phyloP scores from a whole-genome alignment of 2,329 filamentous ascomycete genomes.

The Bipolaris gigantea region DNA sequence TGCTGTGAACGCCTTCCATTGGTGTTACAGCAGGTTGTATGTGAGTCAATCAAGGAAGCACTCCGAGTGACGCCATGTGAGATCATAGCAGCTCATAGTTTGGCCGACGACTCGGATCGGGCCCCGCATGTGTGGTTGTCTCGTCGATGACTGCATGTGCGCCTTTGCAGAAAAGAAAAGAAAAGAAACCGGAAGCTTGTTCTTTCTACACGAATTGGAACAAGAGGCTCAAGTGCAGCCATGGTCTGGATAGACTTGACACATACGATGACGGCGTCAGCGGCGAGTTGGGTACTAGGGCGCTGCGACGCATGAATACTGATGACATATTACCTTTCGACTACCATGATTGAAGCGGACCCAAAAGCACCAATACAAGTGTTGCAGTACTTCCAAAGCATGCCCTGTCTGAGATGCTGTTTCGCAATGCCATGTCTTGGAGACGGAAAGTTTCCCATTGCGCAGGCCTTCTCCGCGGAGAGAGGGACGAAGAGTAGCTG shows the following conservation, averaged over 20 bases:
- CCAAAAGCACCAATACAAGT: not conserved
- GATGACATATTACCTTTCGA: not conserved
- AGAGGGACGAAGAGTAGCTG: slow-evolving; percentile 4
- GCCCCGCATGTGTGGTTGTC: not conserved
- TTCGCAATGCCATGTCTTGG: slow-evolving; percentile 7
- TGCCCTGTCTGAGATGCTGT: not conserved
- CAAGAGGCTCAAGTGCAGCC: not conserved
- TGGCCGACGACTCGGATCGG: not conserved
- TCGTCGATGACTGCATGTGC: slow-evolving; percentile 8
- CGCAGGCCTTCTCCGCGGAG: slow-evolving; percentile 1
- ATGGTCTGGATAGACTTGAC: not conserved
- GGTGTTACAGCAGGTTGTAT: slow-evolving; percentile 2
- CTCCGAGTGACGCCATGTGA: slow-evolving; percentile 7
- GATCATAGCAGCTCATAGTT: slow-evolving; percentile 2
- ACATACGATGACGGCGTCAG: too few species aligned
- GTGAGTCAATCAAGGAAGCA: slow-evolving; percentile 6
- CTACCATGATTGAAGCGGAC: not conserved
- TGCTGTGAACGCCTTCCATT: slow-evolving; percentile 1
- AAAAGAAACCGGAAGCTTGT: not conserved
- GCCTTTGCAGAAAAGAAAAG: slow-evolving; percentile 8
- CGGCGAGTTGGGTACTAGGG: not conserved
- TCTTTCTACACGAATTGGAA: not conserved
- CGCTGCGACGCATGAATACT: not conserved
- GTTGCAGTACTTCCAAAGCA: slow-evolving; percentile 3
- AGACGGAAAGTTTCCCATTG: not conserved